phyloP scores from a whole-genome alignment of 352 stramenopile species.

The Phytophthora boehmeriae region DNA sequence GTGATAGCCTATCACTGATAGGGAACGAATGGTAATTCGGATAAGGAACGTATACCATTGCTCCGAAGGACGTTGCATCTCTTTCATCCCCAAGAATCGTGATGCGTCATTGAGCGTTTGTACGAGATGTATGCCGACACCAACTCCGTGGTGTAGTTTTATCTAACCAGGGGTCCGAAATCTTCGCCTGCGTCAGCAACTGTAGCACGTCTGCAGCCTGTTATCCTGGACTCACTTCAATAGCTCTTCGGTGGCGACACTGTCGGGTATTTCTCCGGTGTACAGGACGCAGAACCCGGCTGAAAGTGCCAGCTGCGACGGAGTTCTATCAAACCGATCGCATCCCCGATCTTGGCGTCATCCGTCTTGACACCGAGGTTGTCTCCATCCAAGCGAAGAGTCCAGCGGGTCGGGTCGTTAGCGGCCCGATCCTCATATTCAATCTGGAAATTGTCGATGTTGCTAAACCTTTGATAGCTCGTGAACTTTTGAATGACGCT shows the following conservation, averaged over 20 bases:
- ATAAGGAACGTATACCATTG: too few relatives aligned
- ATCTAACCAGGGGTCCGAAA: not conserved
- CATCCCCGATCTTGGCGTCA: conserved; percentile 1
- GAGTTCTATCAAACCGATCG: conserved; percentile 17
- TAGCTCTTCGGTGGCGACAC: conserved; percentile 1
- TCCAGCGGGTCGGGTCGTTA: conserved; percentile 13
- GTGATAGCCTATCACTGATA: too few relatives aligned
- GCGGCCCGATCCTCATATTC: not conserved
- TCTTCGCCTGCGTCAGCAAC: not conserved
- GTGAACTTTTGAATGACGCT: conserved; percentile 4
- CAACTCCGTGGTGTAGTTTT: not conserved
- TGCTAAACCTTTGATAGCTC: conserved; percentile 14
- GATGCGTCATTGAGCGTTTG: too few relatives aligned
- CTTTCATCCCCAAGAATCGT: too few relatives aligned
- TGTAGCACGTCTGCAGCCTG: conserved; percentile 5
- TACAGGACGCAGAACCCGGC: conserved; percentile 7
- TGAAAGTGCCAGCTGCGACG: conserved; percentile 13
- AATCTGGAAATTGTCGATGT: conserved; percentile 18
- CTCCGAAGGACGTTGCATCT: too few relatives aligned
- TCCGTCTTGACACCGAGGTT: conserved; percentile 5
- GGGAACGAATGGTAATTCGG: too few relatives aligned
- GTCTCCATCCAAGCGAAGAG: conserved; percentile 8
- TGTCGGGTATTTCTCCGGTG: conserved; percentile 3
- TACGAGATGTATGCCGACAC: not conserved
- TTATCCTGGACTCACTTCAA: conserved; percentile 10